Conservation (phyloP, 345 rosid genomes). For the Firmiana major region DNA sequence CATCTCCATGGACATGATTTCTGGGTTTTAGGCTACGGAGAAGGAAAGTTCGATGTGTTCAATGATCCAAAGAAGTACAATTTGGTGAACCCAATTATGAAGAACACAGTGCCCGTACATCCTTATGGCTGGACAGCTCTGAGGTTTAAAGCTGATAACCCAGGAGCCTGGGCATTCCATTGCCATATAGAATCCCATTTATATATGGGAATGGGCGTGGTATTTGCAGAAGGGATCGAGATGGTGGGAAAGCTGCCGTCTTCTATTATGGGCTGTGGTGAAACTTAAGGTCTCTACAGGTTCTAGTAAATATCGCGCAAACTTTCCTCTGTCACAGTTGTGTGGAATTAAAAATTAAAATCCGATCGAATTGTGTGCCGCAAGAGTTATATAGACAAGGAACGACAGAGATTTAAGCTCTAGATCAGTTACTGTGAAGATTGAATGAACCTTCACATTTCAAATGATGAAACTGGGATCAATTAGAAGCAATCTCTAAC, state of each 20-base stretch:
- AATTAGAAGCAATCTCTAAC: background rate
- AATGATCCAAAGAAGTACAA: slow-evolving; percentile 49
- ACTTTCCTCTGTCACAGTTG: background rate
- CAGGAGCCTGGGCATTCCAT: slow-evolving; percentile 69
- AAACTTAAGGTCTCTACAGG: slow-evolving; percentile 1
- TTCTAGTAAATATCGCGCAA: slow-evolving; percentile 1
- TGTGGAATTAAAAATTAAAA: too few relatives aligned
- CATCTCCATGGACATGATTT: slow-evolving; percentile 88
- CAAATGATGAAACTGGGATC: background rate
- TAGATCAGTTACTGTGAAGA: background rate
- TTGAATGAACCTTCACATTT: background rate
- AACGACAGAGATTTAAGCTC: background rate
- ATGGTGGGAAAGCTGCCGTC: slow-evolving; percentile 49
- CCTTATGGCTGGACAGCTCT: slow-evolving; percentile 76
- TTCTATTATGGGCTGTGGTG: slow-evolving; percentile 62
- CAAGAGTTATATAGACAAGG: too few relatives aligned
- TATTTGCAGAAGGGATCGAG: slow-evolving; percentile 51
- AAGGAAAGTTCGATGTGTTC: slow-evolving; percentile 47
- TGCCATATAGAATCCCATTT: slow-evolving; percentile 77
- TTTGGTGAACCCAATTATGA: slow-evolving; percentile 62
- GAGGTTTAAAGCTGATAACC: slow-evolving; percentile 59
- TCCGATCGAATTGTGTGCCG: too few relatives aligned
- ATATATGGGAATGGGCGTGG: slow-evolving; percentile 70
- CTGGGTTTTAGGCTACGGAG: slow-evolving; percentile 71
- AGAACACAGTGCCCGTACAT: slow-evolving; percentile 72